Evolutionary conservation across 371 early-diverging fungal genomes (phyloP), one percentile per base, ranked within the genome.

Genomic region (Mortierella sp.): DNA sequence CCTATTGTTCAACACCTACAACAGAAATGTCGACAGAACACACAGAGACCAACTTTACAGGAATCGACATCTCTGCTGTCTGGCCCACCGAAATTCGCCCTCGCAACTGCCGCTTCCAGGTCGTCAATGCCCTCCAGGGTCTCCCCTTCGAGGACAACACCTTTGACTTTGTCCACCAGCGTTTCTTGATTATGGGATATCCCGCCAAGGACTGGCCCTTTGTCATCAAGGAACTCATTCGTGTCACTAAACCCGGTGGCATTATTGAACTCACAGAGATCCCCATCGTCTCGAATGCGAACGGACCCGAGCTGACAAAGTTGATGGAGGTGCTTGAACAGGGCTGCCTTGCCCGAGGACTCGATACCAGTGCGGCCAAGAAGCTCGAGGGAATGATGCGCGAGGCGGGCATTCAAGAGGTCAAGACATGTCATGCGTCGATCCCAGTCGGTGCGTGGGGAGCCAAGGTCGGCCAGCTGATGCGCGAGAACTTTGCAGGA

Each of bases 171-270:
- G 88, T 93, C 27, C 88, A 92, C 76, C 82, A 92, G 63, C 83
- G 94, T 29, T 83, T 93, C 46, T 90, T 92, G 79, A 89, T 91
- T 54, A 80, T 91, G 38, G 91, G 90, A 16, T 80, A 92, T 29
- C 89, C 87, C 11, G 84, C 83, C 70, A 77, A 90, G 29, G 90
- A 91, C 77, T 93, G 93, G 93, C 78, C 88, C 3, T 82, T 87
- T 41, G 80, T 89, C 43, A 76, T 92, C 18, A 80, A 83, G 70
- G 93, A 93, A 76, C 80, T 91, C 10, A 79, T 88, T 35, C 89
- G 91, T 21, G 88, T 92, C 7, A 77, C 90, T 14, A 93, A 93
- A 76, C 91, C 93, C 14, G 93, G 92, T 35, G 94, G 94, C 5
- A 90, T 80, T 71, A 73, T 93, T 27, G 93, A 93, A 75, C 83